Percentiles rank a stretch among this genome's conserved stretches.
Conservation (phyloP, 129 eudicot species). For the Dittrichia graveolens region DNA sequence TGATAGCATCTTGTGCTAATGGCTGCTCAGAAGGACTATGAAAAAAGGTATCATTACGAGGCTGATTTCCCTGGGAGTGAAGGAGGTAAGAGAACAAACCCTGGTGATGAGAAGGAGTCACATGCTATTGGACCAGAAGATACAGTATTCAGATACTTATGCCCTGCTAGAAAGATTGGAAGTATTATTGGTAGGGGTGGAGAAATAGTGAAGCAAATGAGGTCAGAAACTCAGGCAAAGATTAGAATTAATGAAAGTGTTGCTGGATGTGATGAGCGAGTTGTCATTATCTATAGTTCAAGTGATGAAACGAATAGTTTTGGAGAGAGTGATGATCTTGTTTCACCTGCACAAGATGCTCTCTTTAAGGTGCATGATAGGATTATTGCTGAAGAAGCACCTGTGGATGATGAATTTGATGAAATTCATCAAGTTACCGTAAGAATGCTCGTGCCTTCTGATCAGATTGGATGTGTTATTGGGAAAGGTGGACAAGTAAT, state of each 20-base stretch:
- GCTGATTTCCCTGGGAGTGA: conserved; percentile 54
- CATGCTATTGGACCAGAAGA: conserved; percentile 70
- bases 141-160: conserved; percentile 81
- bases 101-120: conserved; percentile 62
- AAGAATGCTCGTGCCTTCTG: conserved; percentile 80
- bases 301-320: conserved; percentile 74
- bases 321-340: conserved; percentile 47
- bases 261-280: conserved; percentile 88
- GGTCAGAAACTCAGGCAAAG: conserved; percentile 73
- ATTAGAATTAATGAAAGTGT: conserved; percentile 77
- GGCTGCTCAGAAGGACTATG: conserved; percentile 77
- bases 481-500: conserved; percentile 92
- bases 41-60: conserved; percentile 46
- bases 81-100: conserved; percentile 60
- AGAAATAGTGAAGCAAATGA: conserved; percentile 74
- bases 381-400: conserved; percentile 63
- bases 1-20: conserved; percentile 27
- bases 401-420: conserved; percentile 58
- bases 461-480: conserved; percentile 93
- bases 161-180: conserved; percentile 79
- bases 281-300: conserved; percentile 70
- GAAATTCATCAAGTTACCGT: conserved; percentile 60
- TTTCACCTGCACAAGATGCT: conserved; percentile 88
- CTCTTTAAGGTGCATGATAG: conserved; percentile 82
- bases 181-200: conserved; percentile 94